Percentiles rank a stretch among this genome's conserved stretches.
These are phyloP conservation scores for Paracamarosporium sp. DNA, from an alignment of 2,329 filamentous ascomycete species.

Conservation along the genomic window DNA sequence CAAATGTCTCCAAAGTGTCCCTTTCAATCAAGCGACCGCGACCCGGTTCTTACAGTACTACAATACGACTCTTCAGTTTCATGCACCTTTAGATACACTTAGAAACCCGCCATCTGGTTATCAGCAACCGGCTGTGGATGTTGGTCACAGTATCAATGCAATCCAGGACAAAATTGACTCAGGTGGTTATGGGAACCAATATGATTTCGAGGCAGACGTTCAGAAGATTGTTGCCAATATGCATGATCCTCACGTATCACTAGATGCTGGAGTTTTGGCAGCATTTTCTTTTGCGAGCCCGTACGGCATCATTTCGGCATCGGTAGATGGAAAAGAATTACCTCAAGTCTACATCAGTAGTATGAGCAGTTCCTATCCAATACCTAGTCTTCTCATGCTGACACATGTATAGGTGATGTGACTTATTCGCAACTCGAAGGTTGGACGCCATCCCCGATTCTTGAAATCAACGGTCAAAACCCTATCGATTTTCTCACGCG, in stretches of 20 bases:
- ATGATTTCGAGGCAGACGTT: constrained; percentile 48
- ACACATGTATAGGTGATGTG: constrained; percentile 30
- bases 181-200: constrained; percentile 43
- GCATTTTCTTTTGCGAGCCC: constrained; percentile 33
- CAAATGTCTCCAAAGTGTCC: constrained; percentile 54
- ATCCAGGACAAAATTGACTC: constrained; percentile 33
- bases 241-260: constrained; percentile 41
- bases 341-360: constrained; percentile 37
- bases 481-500: constrained; percentile 25
- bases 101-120: constrained; percentile 49
- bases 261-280: constrained; percentile 34
- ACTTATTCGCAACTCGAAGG: constrained; percentile 25
- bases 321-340: constrained; percentile 30
- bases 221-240: constrained; percentile 32
- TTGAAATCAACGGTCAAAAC: constrained; percentile 31
- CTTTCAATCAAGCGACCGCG: constrained; percentile 54
- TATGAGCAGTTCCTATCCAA: constrained; percentile 9
- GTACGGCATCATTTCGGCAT: constrained; percentile 28
- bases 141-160: constrained; percentile 30
- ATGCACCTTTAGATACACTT: constrained; percentile 51
- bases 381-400: constrained; percentile 30
- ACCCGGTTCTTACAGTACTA: constrained; percentile 53
- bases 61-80: constrained; percentile 54
- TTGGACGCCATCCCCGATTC: constrained; percentile 28
- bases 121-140: constrained; percentile 48